Evolutionary conservation across 306 rosid species (phyloP), one percentile per base, ranked within the genome.

Genomic region (Gastrolobium bilobum): DNA sequence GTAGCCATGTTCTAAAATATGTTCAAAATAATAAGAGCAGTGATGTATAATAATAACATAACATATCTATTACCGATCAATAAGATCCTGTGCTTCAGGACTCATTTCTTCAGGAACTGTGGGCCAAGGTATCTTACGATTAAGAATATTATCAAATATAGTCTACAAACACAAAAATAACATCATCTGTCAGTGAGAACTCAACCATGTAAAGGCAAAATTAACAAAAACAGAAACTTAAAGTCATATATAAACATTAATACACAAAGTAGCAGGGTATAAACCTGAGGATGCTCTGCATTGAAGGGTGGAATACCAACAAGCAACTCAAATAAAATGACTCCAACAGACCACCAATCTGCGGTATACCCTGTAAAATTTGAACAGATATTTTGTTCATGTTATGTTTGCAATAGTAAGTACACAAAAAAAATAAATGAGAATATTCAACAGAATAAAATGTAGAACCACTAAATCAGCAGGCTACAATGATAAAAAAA

Each of bases 261-360:
- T 40, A 4, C 37, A 52, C 7, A 10, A 58, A 75, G 69, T 81
- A 20, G 82, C 44, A 81, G 60, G 10, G 65, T 44, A 59, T 35
- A 75, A 71, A 94, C 99, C 97, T 96, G 99, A 84, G 99, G 98
- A 89, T 96, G 99, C 86, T 89, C 98, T 0, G 98, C 97, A 85
- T 96, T 93, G 87, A 96, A 96, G 79, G 99, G 99, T 66, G 99
- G 99, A 85, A 96, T 90, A 50, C 99, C 99, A 81, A 96, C 98
- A 85, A 96, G 90, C 83, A 96, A 84, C 86, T 96, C 99, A 84
- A 93, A 96, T 85, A 96, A 90, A 83, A 96, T 91, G 79, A 96
- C 92, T 54, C 99, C 99, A 76, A 93, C 99, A 79, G 99, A 96
- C 99, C 99, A 96, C 99, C 99, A 96, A 87, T 96, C 99, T 0